phyloP scores from a whole-genome alignment of 1,284 basidiomycete species.

The Naganishia albida region DNA sequence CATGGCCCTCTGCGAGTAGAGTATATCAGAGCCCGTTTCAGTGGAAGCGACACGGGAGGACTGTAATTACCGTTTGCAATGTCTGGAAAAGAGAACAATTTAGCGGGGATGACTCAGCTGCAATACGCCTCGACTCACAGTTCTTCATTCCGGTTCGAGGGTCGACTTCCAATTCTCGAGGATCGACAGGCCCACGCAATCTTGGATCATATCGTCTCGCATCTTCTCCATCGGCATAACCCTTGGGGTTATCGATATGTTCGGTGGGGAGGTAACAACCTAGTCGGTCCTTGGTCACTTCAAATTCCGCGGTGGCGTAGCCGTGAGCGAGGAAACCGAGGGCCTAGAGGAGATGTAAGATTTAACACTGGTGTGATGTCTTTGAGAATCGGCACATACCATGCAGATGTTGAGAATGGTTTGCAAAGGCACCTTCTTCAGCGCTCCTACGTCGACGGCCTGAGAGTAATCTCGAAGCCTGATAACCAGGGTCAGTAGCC shows the following conservation, averaged over 20 bases:
- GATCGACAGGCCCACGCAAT: constrained; percentile 72
- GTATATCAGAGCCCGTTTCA: neutral
- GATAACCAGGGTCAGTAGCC: constrained; percentile 37
- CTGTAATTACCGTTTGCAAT: constrained; percentile 71
- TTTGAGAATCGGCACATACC: constrained; percentile 54
- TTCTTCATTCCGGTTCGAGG: constrained; percentile 90
- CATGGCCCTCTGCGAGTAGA: constrained; percentile 61
- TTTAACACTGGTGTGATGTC: neutral
- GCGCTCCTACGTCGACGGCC: constrained; percentile 79
- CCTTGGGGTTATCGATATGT: constrained; percentile 65
- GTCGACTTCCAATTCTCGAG: constrained; percentile 82
- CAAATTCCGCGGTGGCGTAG: constrained; percentile 73
- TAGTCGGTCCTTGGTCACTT: constrained; percentile 83
- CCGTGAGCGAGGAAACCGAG: constrained; percentile 67
- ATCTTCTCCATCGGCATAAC: constrained; percentile 83
- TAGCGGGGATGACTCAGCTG: neutral
- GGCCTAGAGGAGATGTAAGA: neutral
- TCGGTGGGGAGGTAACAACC: constrained; percentile 84
- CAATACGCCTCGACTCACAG: constrained; percentile 49
- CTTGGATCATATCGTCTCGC: constrained; percentile 73
- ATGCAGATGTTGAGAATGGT: constrained; percentile 85
- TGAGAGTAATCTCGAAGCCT: constrained; percentile 77
- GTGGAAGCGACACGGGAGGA: too few species aligned
- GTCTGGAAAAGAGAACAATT: constrained; percentile 47
- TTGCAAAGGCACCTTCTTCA: constrained; percentile 69